Percentiles rank a stretch among this genome's conserved stretches.
phyloP scores from a whole-genome alignment of 371 early-diverging fungal species.

The Choanephora cucurbitarum region DNA sequence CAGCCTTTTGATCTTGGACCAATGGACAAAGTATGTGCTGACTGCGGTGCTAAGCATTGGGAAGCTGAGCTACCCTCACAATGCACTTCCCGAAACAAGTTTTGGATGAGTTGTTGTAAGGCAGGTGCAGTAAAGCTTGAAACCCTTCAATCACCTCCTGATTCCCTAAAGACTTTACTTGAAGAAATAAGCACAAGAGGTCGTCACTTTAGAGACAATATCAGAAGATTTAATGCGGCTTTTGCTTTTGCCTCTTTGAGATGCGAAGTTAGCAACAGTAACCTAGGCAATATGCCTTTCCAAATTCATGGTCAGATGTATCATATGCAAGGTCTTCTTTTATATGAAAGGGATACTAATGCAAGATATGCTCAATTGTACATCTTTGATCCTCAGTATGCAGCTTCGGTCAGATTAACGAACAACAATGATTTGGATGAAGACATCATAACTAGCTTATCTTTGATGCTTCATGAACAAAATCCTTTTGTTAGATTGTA shows the following conservation, averaged over 20 bases:
- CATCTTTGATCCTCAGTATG: constrained; percentile 2
- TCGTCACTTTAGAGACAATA: background rate
- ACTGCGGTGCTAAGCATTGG: constrained; percentile 6
- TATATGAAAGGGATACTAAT: background rate
- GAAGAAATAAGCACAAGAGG: background rate
- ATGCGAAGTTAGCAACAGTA: no score
- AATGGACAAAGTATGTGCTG: background rate
- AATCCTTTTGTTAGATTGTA: no score
- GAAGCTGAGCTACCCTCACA: background rate
- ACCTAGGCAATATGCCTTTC: background rate
- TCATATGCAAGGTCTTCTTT: constrained; percentile 1
- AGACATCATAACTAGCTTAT: background rate
- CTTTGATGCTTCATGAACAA: background rate
- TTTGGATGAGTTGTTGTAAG: constrained; percentile 3
- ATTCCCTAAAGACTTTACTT: background rate
- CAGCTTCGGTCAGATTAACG: background rate
- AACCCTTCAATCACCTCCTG: background rate
- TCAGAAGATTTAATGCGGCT: constrained; percentile 3
- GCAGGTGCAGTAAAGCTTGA: constrained; percentile 2
- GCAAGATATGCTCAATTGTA: constrained; percentile 1
- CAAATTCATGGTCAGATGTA: constrained; percentile 7
- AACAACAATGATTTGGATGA: background rate
- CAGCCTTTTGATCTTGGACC: background rate
- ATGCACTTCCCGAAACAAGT: background rate
- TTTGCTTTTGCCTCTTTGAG: constrained; percentile 9